Evolutionary conservation across 192 early-diverging fungal genomes (phyloP).

Genomic region (Backusella sp.): DNA sequence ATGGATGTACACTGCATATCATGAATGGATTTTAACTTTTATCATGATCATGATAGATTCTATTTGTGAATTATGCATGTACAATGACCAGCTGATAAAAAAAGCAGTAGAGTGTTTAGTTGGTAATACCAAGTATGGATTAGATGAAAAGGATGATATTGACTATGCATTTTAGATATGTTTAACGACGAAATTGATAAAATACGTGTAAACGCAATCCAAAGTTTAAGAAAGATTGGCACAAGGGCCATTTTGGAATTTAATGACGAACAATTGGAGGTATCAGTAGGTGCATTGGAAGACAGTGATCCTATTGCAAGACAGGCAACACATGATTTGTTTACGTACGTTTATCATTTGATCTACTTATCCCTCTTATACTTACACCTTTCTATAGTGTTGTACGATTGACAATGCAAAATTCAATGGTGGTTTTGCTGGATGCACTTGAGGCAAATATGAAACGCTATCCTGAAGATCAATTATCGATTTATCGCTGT

Average conservation of each 20-base stretch:
- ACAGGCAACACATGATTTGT: conserved; percentile 68
- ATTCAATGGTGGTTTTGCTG: conserved; percentile 52
- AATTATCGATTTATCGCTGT: conserved; percentile 64
- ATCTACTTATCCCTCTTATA: not conserved
- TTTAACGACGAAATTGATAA: conserved; percentile 93
- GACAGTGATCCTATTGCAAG: conserved; percentile 70
- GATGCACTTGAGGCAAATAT: conserved; percentile 63
- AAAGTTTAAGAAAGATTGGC: conserved; percentile 73
- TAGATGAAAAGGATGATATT: not conserved
- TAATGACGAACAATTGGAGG: conserved; percentile 72
- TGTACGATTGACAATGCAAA: conserved; percentile 39
- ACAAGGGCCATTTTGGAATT: conserved; percentile 51
- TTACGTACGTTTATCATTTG: conserved; percentile 49
- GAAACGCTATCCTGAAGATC: conserved; percentile 67
- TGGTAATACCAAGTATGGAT: conserved; percentile 40
- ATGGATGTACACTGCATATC: not conserved
- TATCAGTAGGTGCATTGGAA: conserved; percentile 72
- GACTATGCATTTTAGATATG: conserved; percentile 65
- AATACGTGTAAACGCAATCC: conserved; percentile 81
- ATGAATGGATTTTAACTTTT: not conserved
- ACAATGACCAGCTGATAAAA: conserved; percentile 66
- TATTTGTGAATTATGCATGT: conserved; percentile 72
- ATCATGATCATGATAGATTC: conserved; percentile 55
- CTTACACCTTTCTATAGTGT: conserved; percentile 34
- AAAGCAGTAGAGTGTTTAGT: conserved; percentile 82